Conservation (phyloP, 305 asterid species). For the Fraxinus greggii region DNA sequence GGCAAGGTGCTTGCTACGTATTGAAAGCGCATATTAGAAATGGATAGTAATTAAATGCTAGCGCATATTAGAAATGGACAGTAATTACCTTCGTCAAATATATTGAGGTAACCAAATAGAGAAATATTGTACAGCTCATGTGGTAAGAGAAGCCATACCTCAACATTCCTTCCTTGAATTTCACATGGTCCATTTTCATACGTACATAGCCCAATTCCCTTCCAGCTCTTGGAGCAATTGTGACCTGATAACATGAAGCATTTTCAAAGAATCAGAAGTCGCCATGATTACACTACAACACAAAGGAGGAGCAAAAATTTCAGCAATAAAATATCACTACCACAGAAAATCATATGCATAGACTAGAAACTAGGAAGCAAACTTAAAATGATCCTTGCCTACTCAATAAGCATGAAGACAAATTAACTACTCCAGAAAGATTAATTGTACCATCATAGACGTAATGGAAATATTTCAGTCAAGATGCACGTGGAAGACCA, state of each 20-base stretch:
- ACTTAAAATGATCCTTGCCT: not conserved
- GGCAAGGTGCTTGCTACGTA: not conserved
- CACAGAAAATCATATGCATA: not conserved
- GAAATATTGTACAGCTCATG: not conserved
- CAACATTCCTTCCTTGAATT: slow-evolving; percentile 77
- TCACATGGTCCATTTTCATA: slow-evolving; percentile 72
- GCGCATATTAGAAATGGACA: not conserved
- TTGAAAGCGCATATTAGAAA: not conserved
- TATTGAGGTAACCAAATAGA: not conserved
- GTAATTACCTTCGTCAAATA: not conserved
- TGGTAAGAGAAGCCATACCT: slow-evolving; percentile 42
- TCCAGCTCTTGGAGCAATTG: slow-evolving; percentile 92
- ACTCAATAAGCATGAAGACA: not conserved
- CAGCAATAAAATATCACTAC: not conserved
- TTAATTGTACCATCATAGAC: not conserved
- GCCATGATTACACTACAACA: not conserved
- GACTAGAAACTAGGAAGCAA: not conserved
- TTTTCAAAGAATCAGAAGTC: slow-evolving; percentile 9
- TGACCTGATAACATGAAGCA: slow-evolving; percentile 47
- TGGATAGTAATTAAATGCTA: not conserved
- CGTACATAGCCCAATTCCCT: slow-evolving; percentile 86
- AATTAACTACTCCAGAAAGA: not conserved
- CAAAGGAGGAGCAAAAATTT: not conserved
- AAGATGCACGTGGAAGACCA: not conserved
- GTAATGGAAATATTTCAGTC: not conserved